Conservation (phyloP, 495 filamentous ascomycete genomes). For the Hyaloscypha finlandica region DNA sequence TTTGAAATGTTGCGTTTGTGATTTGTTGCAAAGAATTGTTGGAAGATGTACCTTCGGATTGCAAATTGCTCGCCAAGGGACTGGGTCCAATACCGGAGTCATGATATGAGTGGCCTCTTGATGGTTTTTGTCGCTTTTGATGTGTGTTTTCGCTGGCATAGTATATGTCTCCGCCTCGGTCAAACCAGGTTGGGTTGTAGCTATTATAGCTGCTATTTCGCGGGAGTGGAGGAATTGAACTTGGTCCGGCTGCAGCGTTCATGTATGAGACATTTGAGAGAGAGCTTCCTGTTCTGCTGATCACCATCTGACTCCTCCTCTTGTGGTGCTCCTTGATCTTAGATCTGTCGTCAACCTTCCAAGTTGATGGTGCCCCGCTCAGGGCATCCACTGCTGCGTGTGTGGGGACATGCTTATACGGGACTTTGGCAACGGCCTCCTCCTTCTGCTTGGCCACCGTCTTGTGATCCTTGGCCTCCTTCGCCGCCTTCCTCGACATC, state of each 20-base stretch:
- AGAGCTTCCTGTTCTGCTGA: conserved; percentile 27
- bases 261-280: conserved; percentile 22
- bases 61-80: conserved; percentile 24
- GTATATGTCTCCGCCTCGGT: conserved; percentile 25
- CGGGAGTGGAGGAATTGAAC: conserved; percentile 23
- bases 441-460: conserved; percentile 45
- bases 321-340: conserved; percentile 35
- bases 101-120: conserved; percentile 22
- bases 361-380: conserved; percentile 51
- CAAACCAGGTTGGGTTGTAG: conserved; percentile 31
- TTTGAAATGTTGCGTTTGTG: not conserved
- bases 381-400: conserved; percentile 60
- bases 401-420: conserved; percentile 57
- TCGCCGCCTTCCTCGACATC: conserved; percentile 48
- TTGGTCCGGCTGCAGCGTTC: conserved; percentile 18
- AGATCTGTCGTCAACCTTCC: conserved; percentile 37
- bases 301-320: conserved; percentile 30
- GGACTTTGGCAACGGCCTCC: conserved; percentile 33
- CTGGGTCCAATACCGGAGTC: conserved; percentile 31
- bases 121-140: conserved; percentile 8
- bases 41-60: conserved; percentile 29
- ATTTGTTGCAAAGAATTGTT: not conserved
- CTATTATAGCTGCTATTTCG: conserved; percentile 29
- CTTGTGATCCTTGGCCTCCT: conserved; percentile 49
- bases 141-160: conserved; percentile 10